Base-by-base conservation (phyloP, 75 land plant genomes). In the Picea sitchensis region DNA sequence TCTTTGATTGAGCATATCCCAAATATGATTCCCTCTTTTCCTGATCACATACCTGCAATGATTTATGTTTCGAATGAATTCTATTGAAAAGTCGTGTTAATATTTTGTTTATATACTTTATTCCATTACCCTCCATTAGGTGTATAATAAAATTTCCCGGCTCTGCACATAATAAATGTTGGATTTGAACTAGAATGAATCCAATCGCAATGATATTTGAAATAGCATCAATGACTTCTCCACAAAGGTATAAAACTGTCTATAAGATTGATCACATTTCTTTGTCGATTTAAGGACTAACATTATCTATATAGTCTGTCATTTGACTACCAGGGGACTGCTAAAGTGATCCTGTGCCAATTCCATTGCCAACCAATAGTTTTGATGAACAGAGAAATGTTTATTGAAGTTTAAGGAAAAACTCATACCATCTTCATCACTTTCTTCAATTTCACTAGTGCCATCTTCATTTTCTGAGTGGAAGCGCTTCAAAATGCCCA, bases 401-500 rank as follows among this genome's bases (percentile, higher is more conserved):
- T 21, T 14, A 44, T 44, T 13, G 13, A 71, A 71, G 74, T 36
- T 71, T 8, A 71, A 41, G 12, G 74, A 68, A 14, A 30, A 61
- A 5, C 23, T 23, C 21, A 56, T 81, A 86, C 85, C 91, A 76
- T 84, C 90, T 56, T 86, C 88, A 68, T 81, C 83, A 38, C 60
- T 69, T 32, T 41, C 75, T 38, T 84, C 85, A 44, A 57, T 73
- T 74, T 80, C 78, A 44, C 32, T 23, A 34, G 51, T 15, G 15
- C 15, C 32, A 23, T 2, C 81, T 51, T 80, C 91, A 47, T 88
- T 90, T 76, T 91, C 89, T 5, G 82, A 81, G 60, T 92, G 88
- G 30, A 92, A 86, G 14, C 88, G 81, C 38, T 87, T 92, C 20
- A 92, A 84, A 34, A 90, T 88, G 2, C 89, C 89, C n/a, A 92